Conservation (phyloP, 176 grass and related monocot genomes). For the Oryza coarctata region DNA sequence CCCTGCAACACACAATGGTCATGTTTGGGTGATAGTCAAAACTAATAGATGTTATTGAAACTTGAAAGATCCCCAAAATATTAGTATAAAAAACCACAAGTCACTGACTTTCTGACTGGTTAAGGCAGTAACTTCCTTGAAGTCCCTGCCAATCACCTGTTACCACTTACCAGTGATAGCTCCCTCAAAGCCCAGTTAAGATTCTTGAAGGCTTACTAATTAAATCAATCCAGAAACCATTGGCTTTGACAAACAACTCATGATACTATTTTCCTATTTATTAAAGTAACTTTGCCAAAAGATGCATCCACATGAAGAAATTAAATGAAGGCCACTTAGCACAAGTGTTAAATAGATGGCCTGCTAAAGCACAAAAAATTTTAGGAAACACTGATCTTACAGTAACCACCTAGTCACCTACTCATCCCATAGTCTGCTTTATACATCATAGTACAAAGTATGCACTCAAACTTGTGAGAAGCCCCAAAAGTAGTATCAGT, state of each 20-base stretch:
- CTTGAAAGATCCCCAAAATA: not conserved
- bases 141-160: not conserved
- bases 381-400: not conserved
- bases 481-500: not conserved
- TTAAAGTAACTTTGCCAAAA: not conserved
- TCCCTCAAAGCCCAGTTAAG: not conserved
- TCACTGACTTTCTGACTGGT: not conserved
- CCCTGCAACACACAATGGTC: constrained; percentile 40
- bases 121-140: constrained; percentile 11
- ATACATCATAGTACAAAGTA: not conserved
- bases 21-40: not conserved
- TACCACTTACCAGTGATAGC: constrained; percentile 2
- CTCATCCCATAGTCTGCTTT: not conserved
- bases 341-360: not conserved
- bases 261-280: not conserved
- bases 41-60: not conserved
- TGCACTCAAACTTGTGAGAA: not conserved
- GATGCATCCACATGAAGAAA: not conserved
- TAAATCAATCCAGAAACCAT: not conserved
- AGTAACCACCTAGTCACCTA: not conserved
- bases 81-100: not conserved
- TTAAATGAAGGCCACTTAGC: not conserved
- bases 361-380: not conserved
- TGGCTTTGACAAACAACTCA: not conserved
- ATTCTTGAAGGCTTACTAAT: not conserved